These are phyloP conservation scores for Quercus cerris DNA, from an alignment of 306 rosid species.

Conservation along the genomic window DNA sequence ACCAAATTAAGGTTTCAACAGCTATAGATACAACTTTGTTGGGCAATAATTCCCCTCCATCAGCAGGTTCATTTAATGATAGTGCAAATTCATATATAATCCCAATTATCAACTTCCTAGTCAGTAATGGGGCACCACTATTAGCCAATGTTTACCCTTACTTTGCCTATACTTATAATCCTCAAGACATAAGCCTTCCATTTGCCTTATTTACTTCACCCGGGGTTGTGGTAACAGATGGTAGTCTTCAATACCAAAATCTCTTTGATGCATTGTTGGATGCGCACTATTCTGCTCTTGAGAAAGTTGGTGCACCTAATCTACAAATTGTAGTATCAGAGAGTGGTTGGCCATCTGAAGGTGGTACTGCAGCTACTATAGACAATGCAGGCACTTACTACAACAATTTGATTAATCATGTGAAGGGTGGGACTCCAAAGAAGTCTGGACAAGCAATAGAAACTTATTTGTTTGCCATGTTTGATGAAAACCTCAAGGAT, in stretches of 20 bases:
- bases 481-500: constrained; percentile 28
- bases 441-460: constrained; percentile 30
- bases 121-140: constrained; percentile 45
- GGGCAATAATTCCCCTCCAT: constrained; percentile 42
- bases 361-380: constrained; percentile 21
- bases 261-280: constrained; percentile 52
- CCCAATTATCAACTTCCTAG: constrained; percentile 40
- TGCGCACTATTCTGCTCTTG: constrained; percentile 51
- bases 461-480: constrained; percentile 44
- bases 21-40: constrained; percentile 31
- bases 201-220: constrained; percentile 50
- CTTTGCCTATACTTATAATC: constrained; percentile 10
- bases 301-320: constrained; percentile 16
- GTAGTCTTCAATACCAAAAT: constrained; percentile 32
- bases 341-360: constrained; percentile 77
- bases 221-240: constrained; percentile 22
- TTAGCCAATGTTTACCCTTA: constrained; percentile 69
- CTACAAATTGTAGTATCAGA: constrained; percentile 56
- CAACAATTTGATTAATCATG: constrained; percentile 48
- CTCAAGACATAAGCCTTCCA: background rate
- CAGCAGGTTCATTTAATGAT: constrained; percentile 18
- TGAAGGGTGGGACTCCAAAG: constrained; percentile 48
- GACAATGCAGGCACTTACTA: constrained; percentile 43
- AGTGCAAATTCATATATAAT: constrained; percentile 18
- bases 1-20: constrained; percentile 55